These are phyloP conservation scores for Rubia peregrina DNA, from an alignment of 305 asterid species.

Conservation along the genomic window DNA sequence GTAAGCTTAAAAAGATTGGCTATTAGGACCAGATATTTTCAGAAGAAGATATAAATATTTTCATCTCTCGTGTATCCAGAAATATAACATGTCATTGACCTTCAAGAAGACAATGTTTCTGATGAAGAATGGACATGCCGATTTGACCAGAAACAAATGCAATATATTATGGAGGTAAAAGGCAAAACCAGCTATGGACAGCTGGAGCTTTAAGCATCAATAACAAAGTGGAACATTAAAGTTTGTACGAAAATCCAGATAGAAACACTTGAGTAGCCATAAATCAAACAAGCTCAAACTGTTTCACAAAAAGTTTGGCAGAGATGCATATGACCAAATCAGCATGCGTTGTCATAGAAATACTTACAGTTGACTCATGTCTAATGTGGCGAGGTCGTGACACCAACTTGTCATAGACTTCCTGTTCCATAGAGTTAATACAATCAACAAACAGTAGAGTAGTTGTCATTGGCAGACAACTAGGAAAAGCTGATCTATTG, in stretches of 20 bases:
- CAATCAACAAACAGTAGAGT: not conserved
- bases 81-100: not conserved
- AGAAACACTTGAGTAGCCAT: not conserved
- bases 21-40: not conserved
- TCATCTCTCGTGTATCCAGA: not conserved
- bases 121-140: not conserved
- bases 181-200: not conserved
- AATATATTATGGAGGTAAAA: not conserved
- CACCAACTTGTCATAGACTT: slow-evolving; percentile 64
- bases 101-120: not conserved
- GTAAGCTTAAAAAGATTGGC: not conserved
- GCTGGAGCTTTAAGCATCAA: not conserved
- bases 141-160: not conserved
- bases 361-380: slow-evolving; percentile 86
- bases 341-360: slow-evolving; percentile 17
- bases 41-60: not conserved
- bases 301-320: not conserved
- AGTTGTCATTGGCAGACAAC: not conserved
- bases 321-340: slow-evolving; percentile 4
- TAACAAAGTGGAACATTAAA: not conserved
- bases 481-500: not conserved
- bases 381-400: slow-evolving; percentile 64
- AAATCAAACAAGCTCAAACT: not conserved
- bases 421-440: slow-evolving; percentile 41
- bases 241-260: not conserved